Conservation (phyloP, 2,329 filamentous ascomycete genomes). For the Chaetomium globosum region DNA sequence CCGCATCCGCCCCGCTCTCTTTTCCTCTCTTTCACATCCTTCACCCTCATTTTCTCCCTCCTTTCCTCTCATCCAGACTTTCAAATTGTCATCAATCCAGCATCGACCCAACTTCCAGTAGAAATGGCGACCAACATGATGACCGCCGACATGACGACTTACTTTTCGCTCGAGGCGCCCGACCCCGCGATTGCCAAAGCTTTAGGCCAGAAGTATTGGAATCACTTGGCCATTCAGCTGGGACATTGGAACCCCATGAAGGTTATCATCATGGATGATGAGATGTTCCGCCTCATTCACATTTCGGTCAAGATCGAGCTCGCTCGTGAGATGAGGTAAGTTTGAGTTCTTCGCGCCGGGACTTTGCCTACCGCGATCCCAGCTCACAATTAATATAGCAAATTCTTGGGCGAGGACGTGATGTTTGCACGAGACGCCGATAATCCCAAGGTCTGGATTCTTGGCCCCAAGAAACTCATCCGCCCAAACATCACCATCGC, state of each 20-base stretch:
- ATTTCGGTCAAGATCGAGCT: slow-evolving; percentile 18
- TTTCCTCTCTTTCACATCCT: slow-evolving; percentile 4
- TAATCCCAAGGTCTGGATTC: slow-evolving; percentile 26
- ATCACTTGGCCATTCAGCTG: slow-evolving; percentile 30
- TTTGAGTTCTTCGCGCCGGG: slow-evolving; percentile 7
- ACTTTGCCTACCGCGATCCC: neutral
- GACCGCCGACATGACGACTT: slow-evolving; percentile 1
- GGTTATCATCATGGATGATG: slow-evolving; percentile 28
- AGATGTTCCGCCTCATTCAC: slow-evolving; percentile 23
- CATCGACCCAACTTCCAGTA: neutral
- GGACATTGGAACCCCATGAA: slow-evolving; percentile 31
- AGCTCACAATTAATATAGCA: slow-evolving; percentile 23
- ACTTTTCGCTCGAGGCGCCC: slow-evolving; percentile 4
- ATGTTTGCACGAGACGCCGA: slow-evolving; percentile 29
- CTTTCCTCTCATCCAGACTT: neutral
- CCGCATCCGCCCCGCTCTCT: slow-evolving; percentile 6
- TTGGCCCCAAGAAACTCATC: slow-evolving; percentile 28
- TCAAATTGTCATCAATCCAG: neutral
- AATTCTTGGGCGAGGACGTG: slow-evolving; percentile 24
- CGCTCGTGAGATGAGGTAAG: slow-evolving; percentile 27
- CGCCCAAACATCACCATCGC: slow-evolving; percentile 18
- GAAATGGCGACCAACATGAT: slow-evolving; percentile 5
- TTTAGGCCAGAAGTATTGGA: slow-evolving; percentile 27
- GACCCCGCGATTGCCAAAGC: slow-evolving; percentile 18
- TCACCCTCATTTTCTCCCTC: neutral